These are phyloP conservation scores for Ganoderma sp. DNA, from an alignment of 1,284 basidiomycete genomes.

Conservation along the genomic window DNA sequence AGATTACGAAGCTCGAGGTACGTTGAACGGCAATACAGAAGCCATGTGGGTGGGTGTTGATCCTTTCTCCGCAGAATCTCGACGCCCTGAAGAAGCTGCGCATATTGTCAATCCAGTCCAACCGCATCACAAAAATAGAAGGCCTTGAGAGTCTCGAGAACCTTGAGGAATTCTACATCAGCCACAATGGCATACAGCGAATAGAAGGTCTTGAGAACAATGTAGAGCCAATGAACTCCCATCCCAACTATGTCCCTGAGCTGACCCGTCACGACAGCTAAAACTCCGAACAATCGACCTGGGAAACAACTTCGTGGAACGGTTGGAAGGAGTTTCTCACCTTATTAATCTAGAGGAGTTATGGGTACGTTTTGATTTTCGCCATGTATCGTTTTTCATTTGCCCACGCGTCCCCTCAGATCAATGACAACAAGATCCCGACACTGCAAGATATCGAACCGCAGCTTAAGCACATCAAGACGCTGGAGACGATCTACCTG, in stretches of 20 bases:
- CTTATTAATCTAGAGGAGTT: constrained; percentile 84
- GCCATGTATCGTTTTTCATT: background rate
- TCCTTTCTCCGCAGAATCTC: constrained; percentile 54
- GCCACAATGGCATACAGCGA: constrained; percentile 88
- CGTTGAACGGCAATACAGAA: constrained; percentile 1
- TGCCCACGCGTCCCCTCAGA: constrained; percentile 52
- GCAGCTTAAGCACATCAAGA: constrained; percentile 71
- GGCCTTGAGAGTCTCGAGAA: constrained; percentile 73
- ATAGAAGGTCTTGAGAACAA: constrained; percentile 90
- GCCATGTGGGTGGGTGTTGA: constrained; percentile 13
- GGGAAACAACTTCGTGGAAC: constrained; percentile 83
- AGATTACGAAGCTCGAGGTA: constrained; percentile 88
- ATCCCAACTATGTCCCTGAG: background rate
- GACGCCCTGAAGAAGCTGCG: constrained; percentile 70
- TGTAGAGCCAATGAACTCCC: constrained; percentile 44
- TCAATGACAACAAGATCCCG: constrained; percentile 86
- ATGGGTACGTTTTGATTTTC: constrained; percentile 71
- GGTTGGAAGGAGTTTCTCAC: constrained; percentile 84
- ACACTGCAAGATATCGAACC: constrained; percentile 71
- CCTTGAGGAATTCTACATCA: constrained; percentile 92
- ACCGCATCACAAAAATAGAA: constrained; percentile 90
- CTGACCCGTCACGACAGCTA: constrained; percentile 48
- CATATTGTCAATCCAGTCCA: constrained; percentile 91
- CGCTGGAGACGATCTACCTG: constrained; percentile 90
- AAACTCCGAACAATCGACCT: constrained; percentile 90